Base-by-base conservation (phyloP, 192 early-diverging fungal species). In the Coemansia asiatica region DNA sequence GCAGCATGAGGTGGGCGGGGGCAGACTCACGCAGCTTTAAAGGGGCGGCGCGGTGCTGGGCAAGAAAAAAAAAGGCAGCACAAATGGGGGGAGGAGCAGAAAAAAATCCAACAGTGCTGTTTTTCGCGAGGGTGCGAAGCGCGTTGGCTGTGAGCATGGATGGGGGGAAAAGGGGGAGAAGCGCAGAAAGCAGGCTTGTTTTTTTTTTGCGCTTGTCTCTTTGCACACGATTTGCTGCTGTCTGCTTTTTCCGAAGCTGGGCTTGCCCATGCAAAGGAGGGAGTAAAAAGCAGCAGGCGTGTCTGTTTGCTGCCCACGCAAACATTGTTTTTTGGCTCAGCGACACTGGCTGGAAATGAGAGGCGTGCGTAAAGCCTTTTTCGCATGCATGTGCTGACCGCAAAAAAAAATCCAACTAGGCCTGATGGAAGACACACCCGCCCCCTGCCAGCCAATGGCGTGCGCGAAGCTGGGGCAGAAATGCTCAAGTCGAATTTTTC, bases 21-120 rank as follows among this genome's bases (percentile, higher is more conserved):
- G 69, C 69, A 60, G 63, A 51, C 69, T 26, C 33, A 57, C 57
- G 55, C 56, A 44, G 63, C 63, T 71, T 65, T 65, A 71, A 71
- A 71, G 59, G 63, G 63, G 51, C 55, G 47, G 67, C 44, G 53
- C n/a, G 56, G 28, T 8, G 27, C 8, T 28, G 12, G 53, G 27
- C 27, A 55, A 27, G n/a, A n/a, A 26, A 9, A 29, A 7, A 0
- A 15, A 10, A 16, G 15, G 29, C 21, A 54, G 67, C 54, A 28
- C 36, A 44, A 56, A 56, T 6, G 7, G 50, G 21, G 18, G 22
- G 2, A 53, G 22, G n/a, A n/a, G n/a, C n/a, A n/a, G n/a, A n/a
- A 56, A 56, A 56, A 56, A 56, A 56, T 56, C 55, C 26, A 56
- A 56, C 23, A 29, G 55, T 28, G 55, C 55, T n/a, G 23, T 51